These are phyloP conservation scores for Leishmania aethiopica DNA, from an alignment of 208 protist species.

Conservation along the genomic window DNA sequence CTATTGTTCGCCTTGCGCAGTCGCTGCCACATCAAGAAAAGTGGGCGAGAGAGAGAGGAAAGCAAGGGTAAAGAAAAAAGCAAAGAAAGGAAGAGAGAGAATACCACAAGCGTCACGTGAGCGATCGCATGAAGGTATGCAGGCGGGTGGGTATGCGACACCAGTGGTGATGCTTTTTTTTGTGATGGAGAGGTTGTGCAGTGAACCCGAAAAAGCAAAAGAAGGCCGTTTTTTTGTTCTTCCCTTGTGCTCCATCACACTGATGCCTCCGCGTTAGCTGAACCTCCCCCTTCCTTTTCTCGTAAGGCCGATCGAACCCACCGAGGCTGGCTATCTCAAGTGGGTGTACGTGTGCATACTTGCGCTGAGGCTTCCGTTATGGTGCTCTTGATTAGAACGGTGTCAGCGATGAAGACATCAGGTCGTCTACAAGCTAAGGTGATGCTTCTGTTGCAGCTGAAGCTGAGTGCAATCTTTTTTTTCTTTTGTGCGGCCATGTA, in stretches of 20 bases:
- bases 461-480: not conserved
- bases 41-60: no score
- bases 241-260: slow-evolving; percentile 15
- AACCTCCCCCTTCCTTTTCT: not conserved
- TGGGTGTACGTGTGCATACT: not conserved
- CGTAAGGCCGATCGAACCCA: not conserved
- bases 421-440: not conserved
- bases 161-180: not conserved
- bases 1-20: not conserved
- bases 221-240: not conserved
- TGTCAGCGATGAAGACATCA: not conserved
- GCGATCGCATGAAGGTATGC: not conserved
- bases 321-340: not conserved
- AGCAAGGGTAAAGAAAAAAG: not conserved
- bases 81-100: not conserved
- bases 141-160: not conserved
- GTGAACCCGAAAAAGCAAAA: not conserved
- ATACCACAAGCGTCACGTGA: not conserved
- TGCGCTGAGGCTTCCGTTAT: not conserved
- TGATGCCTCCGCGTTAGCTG: not conserved
- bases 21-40: not conserved
- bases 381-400: not conserved
- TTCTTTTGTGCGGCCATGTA: not conserved
- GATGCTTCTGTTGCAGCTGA: not conserved
- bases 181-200: not conserved